Percentiles rank a stretch among this genome's conserved stretches.
Conservation (phyloP, 768 basidiomycete species). For the Boletus huronensis region DNA sequence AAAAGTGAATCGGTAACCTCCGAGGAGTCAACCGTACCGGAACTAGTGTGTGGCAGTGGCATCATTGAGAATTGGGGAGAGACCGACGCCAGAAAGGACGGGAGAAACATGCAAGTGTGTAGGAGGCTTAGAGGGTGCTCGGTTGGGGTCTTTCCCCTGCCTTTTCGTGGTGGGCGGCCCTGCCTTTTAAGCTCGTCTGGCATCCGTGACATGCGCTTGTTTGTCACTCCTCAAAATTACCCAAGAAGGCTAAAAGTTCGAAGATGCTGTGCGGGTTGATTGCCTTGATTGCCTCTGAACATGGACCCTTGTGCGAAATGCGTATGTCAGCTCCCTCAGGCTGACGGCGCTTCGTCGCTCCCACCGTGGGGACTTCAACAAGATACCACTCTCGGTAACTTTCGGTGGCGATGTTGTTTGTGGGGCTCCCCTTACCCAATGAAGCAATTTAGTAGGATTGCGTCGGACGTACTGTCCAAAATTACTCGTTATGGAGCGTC, state of each 20-base stretch:
- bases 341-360: neutral
- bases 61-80: neutral
- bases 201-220: conserved; percentile 15
- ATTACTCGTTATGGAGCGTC: conserved; percentile 22
- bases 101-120: conserved; percentile 1
- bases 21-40: conserved; percentile 13
- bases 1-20: conserved; percentile 9
- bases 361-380: neutral
- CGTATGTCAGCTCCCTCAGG: conserved; percentile 27
- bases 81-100: neutral
- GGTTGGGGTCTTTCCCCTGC: conserved; percentile 10
- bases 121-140: neutral
- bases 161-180: conserved; percentile 12
- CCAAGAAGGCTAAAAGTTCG: conserved; percentile 19
- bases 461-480: conserved; percentile 8
- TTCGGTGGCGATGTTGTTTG: conserved; percentile 18
- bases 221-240: conserved; percentile 24
- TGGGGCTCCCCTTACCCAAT: conserved; percentile 11
- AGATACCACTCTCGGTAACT: conserved; percentile 26
- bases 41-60: neutral
- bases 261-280: conserved; percentile 21
- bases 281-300: conserved; percentile 25
- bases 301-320: conserved; percentile 28
- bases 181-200: conserved; percentile 26
- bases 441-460: conserved; percentile 22